Conservation (phyloP, 202 grass and related monocot genomes). For the Bolboschoenoplectus hybrid region DNA sequence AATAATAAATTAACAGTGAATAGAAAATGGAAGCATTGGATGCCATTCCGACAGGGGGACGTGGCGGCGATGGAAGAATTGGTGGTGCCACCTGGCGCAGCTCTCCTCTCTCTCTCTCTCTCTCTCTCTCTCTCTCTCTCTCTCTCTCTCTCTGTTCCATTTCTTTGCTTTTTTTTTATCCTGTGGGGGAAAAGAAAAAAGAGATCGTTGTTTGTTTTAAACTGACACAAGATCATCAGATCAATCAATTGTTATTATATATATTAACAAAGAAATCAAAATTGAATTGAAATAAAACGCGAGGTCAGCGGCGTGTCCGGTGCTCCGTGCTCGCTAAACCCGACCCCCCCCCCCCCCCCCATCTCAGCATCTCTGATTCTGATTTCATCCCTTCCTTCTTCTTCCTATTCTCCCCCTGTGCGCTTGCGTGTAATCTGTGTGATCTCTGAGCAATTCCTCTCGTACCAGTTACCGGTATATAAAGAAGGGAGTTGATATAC, state of each 20-base stretch:
- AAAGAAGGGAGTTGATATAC: not conserved
- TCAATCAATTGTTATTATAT: not conserved
- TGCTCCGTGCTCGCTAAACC: constrained; percentile 2
- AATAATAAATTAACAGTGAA: not conserved
- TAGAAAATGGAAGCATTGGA: constrained; percentile 7
- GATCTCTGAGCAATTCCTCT: not conserved
- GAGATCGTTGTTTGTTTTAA: constrained; percentile 15
- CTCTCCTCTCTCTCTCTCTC: constrained; percentile 15
- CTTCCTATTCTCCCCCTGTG: not conserved
- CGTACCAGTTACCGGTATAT: not conserved
- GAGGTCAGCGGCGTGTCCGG: constrained; percentile 30
- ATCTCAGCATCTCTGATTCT: too few species aligned
- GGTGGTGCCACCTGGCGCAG: not conserved
- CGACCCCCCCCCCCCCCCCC: not conserved
- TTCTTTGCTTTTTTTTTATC: not conserved
- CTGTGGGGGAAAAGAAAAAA: not conserved
- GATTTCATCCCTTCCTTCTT: not conserved
- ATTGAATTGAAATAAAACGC: not conserved
- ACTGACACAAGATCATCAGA: constrained; percentile 14
- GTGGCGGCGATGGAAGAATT: constrained; percentile 13
- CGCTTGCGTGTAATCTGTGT: not conserved
- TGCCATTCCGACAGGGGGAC: constrained; percentile 29
- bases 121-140: constrained; percentile 28
- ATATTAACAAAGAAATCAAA: constrained; percentile 6
- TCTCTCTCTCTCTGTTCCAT: not conserved